phyloP scores from a whole-genome alignment of 2,329 filamentous ascomycete genomes.

The Fusarium xyrophilum region DNA sequence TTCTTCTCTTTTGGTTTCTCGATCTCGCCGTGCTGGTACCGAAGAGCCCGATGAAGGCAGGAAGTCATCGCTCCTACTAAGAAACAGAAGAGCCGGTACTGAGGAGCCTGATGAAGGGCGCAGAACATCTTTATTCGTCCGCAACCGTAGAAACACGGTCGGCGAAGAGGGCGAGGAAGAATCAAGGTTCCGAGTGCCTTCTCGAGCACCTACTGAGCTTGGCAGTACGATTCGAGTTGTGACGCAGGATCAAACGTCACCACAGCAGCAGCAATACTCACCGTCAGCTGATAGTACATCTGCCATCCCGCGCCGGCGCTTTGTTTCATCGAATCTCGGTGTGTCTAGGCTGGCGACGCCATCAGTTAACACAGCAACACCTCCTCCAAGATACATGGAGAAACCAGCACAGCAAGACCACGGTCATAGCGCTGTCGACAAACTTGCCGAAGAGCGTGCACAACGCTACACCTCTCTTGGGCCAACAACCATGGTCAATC shows the following conservation, averaged over 20 bases:
- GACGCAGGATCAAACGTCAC: constrained; percentile 40
- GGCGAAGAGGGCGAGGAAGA: constrained; percentile 58
- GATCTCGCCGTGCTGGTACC: constrained; percentile 54
- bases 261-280: background rate
- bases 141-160: constrained; percentile 55
- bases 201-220: constrained; percentile 65
- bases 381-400: constrained; percentile 55
- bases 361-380: constrained; percentile 47
- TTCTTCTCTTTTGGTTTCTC: constrained; percentile 56
- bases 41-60: constrained; percentile 58
- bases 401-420: constrained; percentile 47
- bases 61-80: constrained; percentile 52
- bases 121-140: constrained; percentile 53
- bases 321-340: constrained; percentile 57
- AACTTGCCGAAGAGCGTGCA: constrained; percentile 37
- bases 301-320: constrained; percentile 60
- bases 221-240: constrained; percentile 49
- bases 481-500: constrained; percentile 51
- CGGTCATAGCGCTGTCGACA: constrained; percentile 39
- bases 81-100: constrained; percentile 55
- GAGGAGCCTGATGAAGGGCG: constrained; percentile 58
- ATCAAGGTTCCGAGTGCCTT: constrained; percentile 61
- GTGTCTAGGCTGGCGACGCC: constrained; percentile 54
- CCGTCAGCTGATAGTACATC: constrained; percentile 39
- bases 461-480: constrained; percentile 54